Evolutionary conservation across 1,284 basidiomycete species (phyloP).

Genomic region (Naganishia liquefaciens): DNA sequence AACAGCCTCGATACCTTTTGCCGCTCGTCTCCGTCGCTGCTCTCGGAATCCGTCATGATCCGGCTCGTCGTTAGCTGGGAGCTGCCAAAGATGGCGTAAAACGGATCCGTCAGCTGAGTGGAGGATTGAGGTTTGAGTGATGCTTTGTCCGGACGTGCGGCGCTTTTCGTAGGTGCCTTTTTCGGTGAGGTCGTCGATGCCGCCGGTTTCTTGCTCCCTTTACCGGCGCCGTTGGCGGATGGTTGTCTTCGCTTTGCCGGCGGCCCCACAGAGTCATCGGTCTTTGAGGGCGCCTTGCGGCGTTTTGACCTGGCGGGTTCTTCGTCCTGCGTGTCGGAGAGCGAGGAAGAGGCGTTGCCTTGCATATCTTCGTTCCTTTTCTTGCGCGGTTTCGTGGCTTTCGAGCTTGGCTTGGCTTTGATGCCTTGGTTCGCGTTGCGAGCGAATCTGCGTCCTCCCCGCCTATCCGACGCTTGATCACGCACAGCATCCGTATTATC

Average conservation of each 20-base stretch:
- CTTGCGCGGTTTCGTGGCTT: background rate
- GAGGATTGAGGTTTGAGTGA: background rate
- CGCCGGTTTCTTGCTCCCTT: conserved; percentile 4
- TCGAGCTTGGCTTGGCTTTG: too few species aligned
- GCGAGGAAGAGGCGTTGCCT: background rate
- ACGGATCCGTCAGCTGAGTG: conserved; percentile 4
- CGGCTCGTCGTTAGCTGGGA: conserved; percentile 9
- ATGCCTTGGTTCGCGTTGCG: too few species aligned
- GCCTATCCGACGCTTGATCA: background rate
- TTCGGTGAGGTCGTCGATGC: conserved; percentile 4
- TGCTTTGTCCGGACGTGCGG: background rate
- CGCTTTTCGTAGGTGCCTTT: background rate
- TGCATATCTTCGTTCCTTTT: background rate
- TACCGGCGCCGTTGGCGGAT: background rate
- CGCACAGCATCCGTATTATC: background rate
- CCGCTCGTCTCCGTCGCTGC: conserved; percentile 17
- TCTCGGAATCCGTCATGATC: conserved; percentile 18
- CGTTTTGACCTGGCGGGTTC: background rate
- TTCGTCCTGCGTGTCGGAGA: background rate
- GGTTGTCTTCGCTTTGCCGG: background rate
- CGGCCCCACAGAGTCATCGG: background rate
- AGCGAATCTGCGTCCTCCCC: background rate
- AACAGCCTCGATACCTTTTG: conserved; percentile 18
- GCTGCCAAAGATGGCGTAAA: conserved; percentile 8
- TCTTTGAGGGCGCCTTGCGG: background rate